Percentiles rank a stretch among this genome's conserved stretches.
Conservation (phyloP, 2,329 filamentous ascomycete species). For the Diaporthe capsici region DNA sequence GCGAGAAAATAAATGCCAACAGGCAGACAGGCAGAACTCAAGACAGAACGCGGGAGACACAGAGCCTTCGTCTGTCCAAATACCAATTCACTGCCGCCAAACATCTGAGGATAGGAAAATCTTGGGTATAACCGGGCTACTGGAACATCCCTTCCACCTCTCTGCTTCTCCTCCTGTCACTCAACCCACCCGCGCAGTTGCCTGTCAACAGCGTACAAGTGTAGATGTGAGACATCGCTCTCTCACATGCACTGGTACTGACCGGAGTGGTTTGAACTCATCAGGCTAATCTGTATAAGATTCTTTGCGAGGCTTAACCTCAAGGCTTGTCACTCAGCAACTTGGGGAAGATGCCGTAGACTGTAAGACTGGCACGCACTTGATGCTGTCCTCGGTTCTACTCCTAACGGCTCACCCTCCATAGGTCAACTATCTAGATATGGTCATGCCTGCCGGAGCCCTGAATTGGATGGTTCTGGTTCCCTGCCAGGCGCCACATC, state of each 20-base stretch:
- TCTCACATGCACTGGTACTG: not conserved
- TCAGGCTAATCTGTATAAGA: not conserved
- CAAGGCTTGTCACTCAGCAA: not conserved
- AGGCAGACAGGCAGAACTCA: not conserved
- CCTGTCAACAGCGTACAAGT: not conserved
- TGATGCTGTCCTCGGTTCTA: not conserved
- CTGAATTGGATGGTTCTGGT: conserved; percentile 25
- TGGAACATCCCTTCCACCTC: not conserved
- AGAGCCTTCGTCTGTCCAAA: not conserved
- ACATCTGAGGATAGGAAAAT: not conserved
- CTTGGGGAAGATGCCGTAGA: not conserved
- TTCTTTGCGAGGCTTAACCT: not conserved
- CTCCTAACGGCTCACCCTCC: not conserved
- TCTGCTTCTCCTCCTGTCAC: not conserved
- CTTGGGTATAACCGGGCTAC: not conserved
- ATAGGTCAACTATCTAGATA: not conserved
- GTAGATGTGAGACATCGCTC: not conserved
- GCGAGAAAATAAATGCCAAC: not conserved
- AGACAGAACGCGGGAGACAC: not conserved
- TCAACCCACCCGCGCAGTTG: not conserved
- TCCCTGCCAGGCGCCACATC: conserved; percentile 30
- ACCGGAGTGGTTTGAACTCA: not conserved
- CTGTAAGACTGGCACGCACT: not conserved
- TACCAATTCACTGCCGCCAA: not conserved
- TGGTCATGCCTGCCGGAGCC: not conserved